Conservation (phyloP, 2,329 filamentous ascomycete genomes). For the Akanthomyces muscarius region DNA sequence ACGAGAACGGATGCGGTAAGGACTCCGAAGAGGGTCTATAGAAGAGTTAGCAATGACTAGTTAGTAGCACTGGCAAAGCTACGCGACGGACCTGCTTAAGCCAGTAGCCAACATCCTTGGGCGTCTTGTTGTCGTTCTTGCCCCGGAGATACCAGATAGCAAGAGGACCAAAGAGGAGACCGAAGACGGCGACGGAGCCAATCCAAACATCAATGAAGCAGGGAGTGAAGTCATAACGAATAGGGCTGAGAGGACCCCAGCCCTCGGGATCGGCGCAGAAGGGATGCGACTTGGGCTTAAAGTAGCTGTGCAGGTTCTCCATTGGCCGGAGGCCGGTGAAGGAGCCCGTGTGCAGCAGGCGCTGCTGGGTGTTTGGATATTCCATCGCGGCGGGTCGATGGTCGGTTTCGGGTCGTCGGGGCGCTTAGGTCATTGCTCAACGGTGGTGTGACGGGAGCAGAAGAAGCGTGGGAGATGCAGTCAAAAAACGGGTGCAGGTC, state of each 20-base stretch:
- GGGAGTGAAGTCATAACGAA: constrained; percentile 90
- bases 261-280: constrained; percentile 87
- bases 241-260: constrained; percentile 88
- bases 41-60: constrained; percentile 18
- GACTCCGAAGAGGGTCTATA: constrained; percentile 56
- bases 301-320: constrained; percentile 51
- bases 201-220: constrained; percentile 96
- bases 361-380: constrained; percentile 38
- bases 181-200: constrained; percentile 70
- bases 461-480: not conserved
- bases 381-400: constrained; percentile 6
- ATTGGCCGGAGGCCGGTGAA: constrained; percentile 54
- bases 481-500: not conserved
- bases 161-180: constrained; percentile 69
- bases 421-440: constrained; percentile 11
- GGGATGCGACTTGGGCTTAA: constrained; percentile 63
- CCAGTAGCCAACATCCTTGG: constrained; percentile 86
- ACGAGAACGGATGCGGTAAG: constrained; percentile 65
- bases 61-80: not conserved
- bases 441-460: not conserved
- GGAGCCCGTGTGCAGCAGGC: constrained; percentile 54
- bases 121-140: constrained; percentile 45
- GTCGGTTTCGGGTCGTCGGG: not conserved
- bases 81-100: constrained; percentile 68
- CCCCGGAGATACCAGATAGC: constrained; percentile 68